These are phyloP conservation scores for Apiotrichum domesticum DNA, from an alignment of 1,284 basidiomycete species.

Conservation along the genomic window DNA sequence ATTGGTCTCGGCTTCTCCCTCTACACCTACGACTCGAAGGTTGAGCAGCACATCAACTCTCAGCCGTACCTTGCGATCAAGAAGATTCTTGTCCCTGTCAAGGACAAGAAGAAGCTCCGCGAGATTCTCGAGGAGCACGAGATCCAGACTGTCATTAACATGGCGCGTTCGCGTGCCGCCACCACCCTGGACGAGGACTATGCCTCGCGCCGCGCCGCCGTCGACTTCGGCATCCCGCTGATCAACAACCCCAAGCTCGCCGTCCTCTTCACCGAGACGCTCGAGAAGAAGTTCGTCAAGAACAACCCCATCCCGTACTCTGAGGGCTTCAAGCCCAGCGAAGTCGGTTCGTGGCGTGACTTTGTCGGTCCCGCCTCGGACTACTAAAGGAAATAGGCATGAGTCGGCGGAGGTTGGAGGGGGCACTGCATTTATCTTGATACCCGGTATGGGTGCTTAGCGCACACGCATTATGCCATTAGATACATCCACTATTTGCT, in stretches of 20 bases:
- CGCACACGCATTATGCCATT: constrained; percentile 5
- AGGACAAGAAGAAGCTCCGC: constrained; percentile 91
- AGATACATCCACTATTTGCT: constrained; percentile 10
- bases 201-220: constrained; percentile 83
- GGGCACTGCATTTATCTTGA: constrained; percentile 3
- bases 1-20: constrained; percentile 99
- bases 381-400: constrained; percentile 12
- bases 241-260: constrained; percentile 89
- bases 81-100: constrained; percentile 92
- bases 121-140: constrained; percentile 79
- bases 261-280: constrained; percentile 81
- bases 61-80: constrained; percentile 68
- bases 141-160: constrained; percentile 92
- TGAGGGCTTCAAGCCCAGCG: constrained; percentile 86
- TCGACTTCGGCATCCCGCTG: constrained; percentile 76
- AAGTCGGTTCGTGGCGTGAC: constrained; percentile 86
- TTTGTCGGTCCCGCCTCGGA: constrained; percentile 58
- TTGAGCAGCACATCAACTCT: constrained; percentile 78
- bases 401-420: too few relatives aligned
- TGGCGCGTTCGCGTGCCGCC: constrained; percentile 73
- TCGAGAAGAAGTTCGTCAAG: constrained; percentile 79
- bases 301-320: constrained; percentile 75
- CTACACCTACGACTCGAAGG: constrained; percentile 62
- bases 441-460: constrained; percentile 5
- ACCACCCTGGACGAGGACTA: constrained; percentile 90